Evolutionary conservation across 331 rosid genomes (phyloP).

Genomic region (Arachis monticola): DNA sequence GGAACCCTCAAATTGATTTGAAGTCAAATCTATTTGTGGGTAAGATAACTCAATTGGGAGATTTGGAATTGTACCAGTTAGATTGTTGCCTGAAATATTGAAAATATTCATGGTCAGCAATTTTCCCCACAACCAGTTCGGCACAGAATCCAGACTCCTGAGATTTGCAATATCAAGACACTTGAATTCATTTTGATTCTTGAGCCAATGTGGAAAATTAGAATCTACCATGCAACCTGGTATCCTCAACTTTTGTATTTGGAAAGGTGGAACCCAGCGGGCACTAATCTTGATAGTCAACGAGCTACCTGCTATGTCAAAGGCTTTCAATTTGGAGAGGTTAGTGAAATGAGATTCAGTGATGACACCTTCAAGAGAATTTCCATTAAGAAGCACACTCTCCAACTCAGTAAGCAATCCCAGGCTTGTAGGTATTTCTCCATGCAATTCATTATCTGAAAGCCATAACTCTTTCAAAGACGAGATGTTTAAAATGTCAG

Average conservation of each 20-base stretch:
- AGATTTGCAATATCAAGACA: background rate
- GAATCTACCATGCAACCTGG: background rate
- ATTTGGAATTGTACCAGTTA: slow-evolving; percentile 7
- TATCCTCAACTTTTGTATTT: background rate
- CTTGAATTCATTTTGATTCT: background rate
- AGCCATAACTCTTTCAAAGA: background rate
- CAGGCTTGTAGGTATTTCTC: slow-evolving; percentile 1
- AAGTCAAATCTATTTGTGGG: slow-evolving; percentile 25
- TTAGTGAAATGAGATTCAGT: background rate
- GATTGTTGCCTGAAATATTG: slow-evolving; percentile 5
- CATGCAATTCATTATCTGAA: background rate
- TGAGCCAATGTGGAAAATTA: background rate
- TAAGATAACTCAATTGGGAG: slow-evolving; percentile 37
- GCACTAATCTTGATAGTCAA: background rate
- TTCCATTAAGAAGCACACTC: accelerated
- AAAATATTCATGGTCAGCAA: background rate
- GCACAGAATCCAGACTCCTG: slow-evolving; percentile 3
- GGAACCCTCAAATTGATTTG: background rate
- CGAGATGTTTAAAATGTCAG: background rate
- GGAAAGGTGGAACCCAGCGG: background rate
- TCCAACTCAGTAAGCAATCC: background rate
- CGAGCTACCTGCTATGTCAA: background rate
- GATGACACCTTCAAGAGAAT: background rate
- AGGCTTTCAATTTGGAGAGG: background rate
- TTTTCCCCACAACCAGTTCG: background rate